Evolutionary conservation across 345 rosid genomes (phyloP).

Genomic region (Citrus australasica): DNA sequence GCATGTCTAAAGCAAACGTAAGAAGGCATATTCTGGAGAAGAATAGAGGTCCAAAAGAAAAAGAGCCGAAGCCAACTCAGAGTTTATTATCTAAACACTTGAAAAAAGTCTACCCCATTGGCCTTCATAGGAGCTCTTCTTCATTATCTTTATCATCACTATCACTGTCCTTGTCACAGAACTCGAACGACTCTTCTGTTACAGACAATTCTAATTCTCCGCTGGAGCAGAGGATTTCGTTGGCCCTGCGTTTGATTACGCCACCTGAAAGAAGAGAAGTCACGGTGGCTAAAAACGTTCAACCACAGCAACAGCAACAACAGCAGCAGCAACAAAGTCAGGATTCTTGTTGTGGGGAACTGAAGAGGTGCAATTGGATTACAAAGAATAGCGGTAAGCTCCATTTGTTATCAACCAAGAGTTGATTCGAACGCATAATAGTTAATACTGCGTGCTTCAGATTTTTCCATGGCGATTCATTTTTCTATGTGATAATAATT

Average conservation of each 20-base stretch:
- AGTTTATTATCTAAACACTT: conserved; percentile 59
- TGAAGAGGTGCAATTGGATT: conserved; percentile 85
- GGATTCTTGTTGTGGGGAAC: conserved; percentile 46
- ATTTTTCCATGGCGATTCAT: not conserved
- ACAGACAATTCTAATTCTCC: conserved; percentile 50
- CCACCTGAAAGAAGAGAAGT: conserved; percentile 41
- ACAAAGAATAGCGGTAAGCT: conserved; percentile 82
- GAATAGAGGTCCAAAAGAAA: conserved; percentile 25
- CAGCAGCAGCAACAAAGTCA: conserved; percentile 22
- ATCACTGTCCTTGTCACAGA: conserved; percentile 81
- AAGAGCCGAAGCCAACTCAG: conserved; percentile 36
- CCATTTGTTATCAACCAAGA: not conserved
- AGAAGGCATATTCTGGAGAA: conserved; percentile 45
- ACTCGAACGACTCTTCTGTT: conserved; percentile 70
- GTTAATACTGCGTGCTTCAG: too few species aligned
- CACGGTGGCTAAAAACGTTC: conserved; percentile 28
- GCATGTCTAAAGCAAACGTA: conserved; percentile 35
- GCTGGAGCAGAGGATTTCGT: conserved; percentile 53
- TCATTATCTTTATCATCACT: conserved; percentile 74
- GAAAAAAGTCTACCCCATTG: conserved; percentile 80
- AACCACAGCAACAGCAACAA: conserved; percentile 24
- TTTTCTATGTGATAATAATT: not conserved
- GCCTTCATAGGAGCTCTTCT: conserved; percentile 68
- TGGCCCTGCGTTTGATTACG: conserved; percentile 66
- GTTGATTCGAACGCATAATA: not conserved